Evolutionary conservation across 2,329 filamentous ascomycete genomes (phyloP), one percentile per base, ranked within the genome.

Genomic region (Colletotrichum ledebouriae): DNA sequence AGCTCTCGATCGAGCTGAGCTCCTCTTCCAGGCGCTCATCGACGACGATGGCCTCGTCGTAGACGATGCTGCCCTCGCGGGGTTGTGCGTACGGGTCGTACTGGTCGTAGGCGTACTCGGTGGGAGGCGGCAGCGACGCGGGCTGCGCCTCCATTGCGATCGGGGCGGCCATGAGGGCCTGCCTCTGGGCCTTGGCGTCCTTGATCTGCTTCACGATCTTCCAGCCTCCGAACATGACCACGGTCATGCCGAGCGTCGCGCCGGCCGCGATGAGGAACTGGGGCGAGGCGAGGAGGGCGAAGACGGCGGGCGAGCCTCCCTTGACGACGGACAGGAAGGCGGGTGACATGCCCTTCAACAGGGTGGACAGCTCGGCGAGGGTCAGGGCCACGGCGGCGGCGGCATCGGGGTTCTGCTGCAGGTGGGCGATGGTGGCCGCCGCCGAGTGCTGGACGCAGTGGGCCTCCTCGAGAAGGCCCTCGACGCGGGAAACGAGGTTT

Each of bases 221-320:
- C 87, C 94, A 98, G 5, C 96, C 95, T 61, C 96, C 96, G 69
- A 99, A 93, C 78, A 96, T 94, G 74, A 99, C 93, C 9, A 98
- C 90, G 0, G 96, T 98, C n/a, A 97, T 90, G 13, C 96, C 96
- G 0, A 97, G 90, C 0, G 92, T 93, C 13, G 97, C 89, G 49
- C 94, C 93, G 0, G 93, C 94, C 4, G 94, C 94, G 74, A 99
- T 97, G 71, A 98, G 87, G 77, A 99, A 99, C 76, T 99, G 94
- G 1, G 96, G 96, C 64, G 92, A 94, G 0, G 93, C 90, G 3
- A 99, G 87, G 22, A 99, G 86, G 0, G 91, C 92, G 73, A 97
- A 95, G 20, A 97, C 90, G 7, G 92, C 91, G 0, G 96, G 96
- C 42, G 94, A 95, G 20, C 90, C 90, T 44, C 89, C 86, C 79